Evolutionary conservation across 768 basidiomycete species (phyloP).

Genomic region (Gloeostereum incarnatum): DNA sequence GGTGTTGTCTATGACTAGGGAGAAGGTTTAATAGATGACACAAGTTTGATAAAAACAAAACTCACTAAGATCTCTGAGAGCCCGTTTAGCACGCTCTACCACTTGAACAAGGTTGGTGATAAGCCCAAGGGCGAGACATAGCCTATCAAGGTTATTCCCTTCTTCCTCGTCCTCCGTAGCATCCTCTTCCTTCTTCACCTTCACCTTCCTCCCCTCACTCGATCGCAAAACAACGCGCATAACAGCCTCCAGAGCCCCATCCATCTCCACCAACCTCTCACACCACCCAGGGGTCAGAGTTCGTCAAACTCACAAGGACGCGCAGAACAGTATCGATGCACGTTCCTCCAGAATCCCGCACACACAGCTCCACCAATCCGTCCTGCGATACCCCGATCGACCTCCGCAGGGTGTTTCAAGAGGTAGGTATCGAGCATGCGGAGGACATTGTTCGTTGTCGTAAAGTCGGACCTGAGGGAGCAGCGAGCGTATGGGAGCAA

Average conservation of each 20-base stretch:
- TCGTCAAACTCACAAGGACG: constrained; percentile 64
- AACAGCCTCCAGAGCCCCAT: constrained; percentile 35
- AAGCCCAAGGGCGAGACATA: constrained; percentile 69
- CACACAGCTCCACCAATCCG: constrained; percentile 40
- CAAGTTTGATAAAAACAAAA: constrained; percentile 3
- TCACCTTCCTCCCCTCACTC: constrained; percentile 15
- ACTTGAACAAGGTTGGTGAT: constrained; percentile 69
- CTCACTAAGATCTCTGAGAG: constrained; percentile 43
- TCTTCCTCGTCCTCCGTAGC: constrained; percentile 5
- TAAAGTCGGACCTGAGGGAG: too few relatives aligned
- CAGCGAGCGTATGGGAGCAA: too few relatives aligned
- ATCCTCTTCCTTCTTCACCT: constrained; percentile 10
- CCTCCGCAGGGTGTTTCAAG: constrained; percentile 35
- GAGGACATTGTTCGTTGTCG: too few relatives aligned
- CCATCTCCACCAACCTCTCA: constrained; percentile 34
- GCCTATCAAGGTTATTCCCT: constrained; percentile 38
- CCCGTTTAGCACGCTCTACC: constrained; percentile 34
- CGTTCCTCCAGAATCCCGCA: constrained; percentile 32
- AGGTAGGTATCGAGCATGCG: constrained; percentile 55
- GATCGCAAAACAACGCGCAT: constrained; percentile 36
- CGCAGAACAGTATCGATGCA: constrained; percentile 54
- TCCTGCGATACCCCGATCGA: constrained; percentile 36
- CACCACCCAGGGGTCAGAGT: constrained; percentile 53
- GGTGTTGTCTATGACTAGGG: not conserved
- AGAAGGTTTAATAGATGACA: not conserved